Conservation (phyloP, 2,329 filamentous ascomycete species). For the Penicillium sp. region DNA sequence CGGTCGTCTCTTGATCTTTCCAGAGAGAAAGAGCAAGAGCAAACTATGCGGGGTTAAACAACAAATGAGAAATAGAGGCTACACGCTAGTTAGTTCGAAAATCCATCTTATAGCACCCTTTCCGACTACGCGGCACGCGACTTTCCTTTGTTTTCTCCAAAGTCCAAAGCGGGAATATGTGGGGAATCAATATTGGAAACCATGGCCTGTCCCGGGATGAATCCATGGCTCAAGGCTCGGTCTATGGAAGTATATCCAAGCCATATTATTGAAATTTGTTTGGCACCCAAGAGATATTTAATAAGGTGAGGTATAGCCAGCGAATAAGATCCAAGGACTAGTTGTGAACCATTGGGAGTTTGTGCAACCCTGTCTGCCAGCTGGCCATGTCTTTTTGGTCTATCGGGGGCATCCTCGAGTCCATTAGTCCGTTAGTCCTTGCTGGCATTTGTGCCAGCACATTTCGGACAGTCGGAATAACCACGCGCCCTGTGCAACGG, state of each 20-base stretch:
- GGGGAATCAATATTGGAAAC: neutral
- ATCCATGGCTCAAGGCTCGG: slow-evolving; percentile 1
- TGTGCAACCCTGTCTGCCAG: slow-evolving; percentile 6
- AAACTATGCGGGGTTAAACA: neutral
- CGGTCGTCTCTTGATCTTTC: neutral
- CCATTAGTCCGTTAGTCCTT: neutral
- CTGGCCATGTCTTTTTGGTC: neutral
- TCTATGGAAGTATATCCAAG: slow-evolving; percentile 2
- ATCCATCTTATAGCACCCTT: neutral
- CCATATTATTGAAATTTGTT: neutral
- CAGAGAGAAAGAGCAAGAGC: neutral
- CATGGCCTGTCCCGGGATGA: neutral
- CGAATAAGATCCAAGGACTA: neutral
- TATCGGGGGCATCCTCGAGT: neutral
- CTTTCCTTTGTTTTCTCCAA: neutral
- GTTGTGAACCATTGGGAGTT: slow-evolving; percentile 2
- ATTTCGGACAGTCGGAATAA: slow-evolving; percentile 8
- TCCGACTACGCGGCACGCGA: neutral
- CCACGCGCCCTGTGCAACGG: slow-evolving; percentile 11
- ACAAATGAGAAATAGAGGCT: neutral
- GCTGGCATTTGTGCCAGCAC: slow-evolving; percentile 11
- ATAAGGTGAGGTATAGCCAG: neutral
- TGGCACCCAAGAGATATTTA: neutral
- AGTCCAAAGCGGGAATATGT: neutral
- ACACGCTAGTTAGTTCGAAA: neutral